phyloP scores from a whole-genome alignment of 2,329 filamentous ascomycete species.

The Meredithiella fracta region DNA sequence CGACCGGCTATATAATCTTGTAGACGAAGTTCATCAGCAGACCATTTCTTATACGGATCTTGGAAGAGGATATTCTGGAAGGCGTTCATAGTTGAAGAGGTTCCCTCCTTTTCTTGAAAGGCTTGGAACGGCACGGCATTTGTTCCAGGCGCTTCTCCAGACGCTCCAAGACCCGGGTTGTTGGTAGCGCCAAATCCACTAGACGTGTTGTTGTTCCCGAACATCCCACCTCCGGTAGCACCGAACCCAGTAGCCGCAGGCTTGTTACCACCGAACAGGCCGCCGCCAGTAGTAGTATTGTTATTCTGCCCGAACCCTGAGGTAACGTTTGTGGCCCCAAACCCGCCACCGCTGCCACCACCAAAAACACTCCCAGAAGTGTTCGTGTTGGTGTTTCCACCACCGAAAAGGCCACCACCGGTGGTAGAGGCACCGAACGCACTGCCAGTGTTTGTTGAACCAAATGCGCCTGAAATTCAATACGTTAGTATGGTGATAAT shows the following conservation, averaged over 20 bases:
- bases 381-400: constrained; percentile 24
- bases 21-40: constrained; percentile 66
- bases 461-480: constrained; percentile 10
- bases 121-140: constrained; percentile 52
- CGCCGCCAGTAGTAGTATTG: constrained; percentile 22
- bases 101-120: constrained; percentile 56
- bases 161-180: constrained; percentile 35
- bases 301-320: constrained; percentile 23
- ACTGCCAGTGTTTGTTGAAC: constrained; percentile 19
- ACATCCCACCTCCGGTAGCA: constrained; percentile 23
- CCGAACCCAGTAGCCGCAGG: constrained; percentile 28
- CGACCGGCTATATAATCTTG: constrained; percentile 82
- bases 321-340: constrained; percentile 25
- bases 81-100: constrained; percentile 37
- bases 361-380: constrained; percentile 25
- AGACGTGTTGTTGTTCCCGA: constrained; percentile 24
- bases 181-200: constrained; percentile 27
- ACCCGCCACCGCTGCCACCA: constrained; percentile 29
- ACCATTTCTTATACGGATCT: constrained; percentile 74
- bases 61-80: constrained; percentile 71
- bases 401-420: constrained; percentile 22
- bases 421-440: constrained; percentile 26
- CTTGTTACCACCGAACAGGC: constrained; percentile 39
- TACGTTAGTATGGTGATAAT: not conserved
- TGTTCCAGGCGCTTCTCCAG: constrained; percentile 51